phyloP scores from a whole-genome alignment of 2,329 filamentous ascomycete species.

The Trichoderma sp. region DNA sequence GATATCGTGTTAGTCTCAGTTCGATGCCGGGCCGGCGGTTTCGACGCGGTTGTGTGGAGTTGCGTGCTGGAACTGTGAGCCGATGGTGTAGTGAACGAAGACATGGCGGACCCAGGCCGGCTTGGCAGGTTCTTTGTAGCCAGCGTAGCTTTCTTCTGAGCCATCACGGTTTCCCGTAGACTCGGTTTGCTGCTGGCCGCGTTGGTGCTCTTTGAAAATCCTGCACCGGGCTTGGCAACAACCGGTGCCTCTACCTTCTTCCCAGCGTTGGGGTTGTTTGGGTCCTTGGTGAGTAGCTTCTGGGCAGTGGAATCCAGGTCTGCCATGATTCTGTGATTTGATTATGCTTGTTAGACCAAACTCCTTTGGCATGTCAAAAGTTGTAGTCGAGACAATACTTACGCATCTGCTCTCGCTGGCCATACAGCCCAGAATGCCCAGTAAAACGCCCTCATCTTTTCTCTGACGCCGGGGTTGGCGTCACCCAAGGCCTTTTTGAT shows the following conservation, averaged over 20 bases:
- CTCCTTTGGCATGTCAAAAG: background rate
- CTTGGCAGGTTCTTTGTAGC: constrained; percentile 49
- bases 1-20: constrained; percentile 42
- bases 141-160: constrained; percentile 66
- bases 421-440: constrained; percentile 80
- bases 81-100: constrained; percentile 48
- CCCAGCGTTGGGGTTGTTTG: constrained; percentile 72
- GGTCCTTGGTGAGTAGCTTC: constrained; percentile 75
- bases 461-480: constrained; percentile 84
- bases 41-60: constrained; percentile 26
- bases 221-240: constrained; percentile 45
- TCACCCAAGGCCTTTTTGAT: constrained; percentile 87
- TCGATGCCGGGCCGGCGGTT: constrained; percentile 39
- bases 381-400: constrained; percentile 36
- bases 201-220: constrained; percentile 62
- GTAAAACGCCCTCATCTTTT: constrained; percentile 79
- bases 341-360: background rate
- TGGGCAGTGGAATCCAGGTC: constrained; percentile 75
- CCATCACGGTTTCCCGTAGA: constrained; percentile 78
- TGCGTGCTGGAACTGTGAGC: constrained; percentile 39
- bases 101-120: constrained; percentile 62
- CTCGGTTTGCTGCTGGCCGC: constrained; percentile 60
- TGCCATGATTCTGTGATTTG: constrained; percentile 65
- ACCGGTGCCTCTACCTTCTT: constrained; percentile 46
- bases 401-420: constrained; percentile 72